These are phyloP conservation scores for Aschersonia sp. DNA, from an alignment of 2,329 filamentous ascomycete species.

Conservation along the genomic window DNA sequence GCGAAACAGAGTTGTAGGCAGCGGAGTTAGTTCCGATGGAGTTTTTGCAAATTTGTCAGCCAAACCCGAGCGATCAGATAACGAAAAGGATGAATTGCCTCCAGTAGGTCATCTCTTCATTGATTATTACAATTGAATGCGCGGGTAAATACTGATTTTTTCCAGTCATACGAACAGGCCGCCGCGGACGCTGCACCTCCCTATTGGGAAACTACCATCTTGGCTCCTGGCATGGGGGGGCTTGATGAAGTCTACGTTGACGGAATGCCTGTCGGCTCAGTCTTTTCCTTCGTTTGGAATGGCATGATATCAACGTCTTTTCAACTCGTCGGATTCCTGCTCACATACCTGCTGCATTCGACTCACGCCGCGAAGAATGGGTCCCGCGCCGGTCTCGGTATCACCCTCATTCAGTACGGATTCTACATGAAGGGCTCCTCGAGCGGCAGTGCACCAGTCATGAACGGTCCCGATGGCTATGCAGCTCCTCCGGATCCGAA, in stretches of 20 bases:
- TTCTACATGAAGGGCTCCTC: constrained; percentile 75
- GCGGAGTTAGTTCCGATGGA: constrained; percentile 73
- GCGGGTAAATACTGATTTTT: constrained; percentile 16
- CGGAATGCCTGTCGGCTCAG: constrained; percentile 78
- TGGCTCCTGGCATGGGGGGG: constrained; percentile 81
- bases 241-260: constrained; percentile 94
- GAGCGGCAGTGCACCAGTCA: constrained; percentile 26
- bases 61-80: constrained; percentile 69
- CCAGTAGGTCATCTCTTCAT: constrained; percentile 42
- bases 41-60: constrained; percentile 93
- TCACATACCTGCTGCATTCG: constrained; percentile 95
- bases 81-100: constrained; percentile 76
- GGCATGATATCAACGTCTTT: constrained; percentile 96
- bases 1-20: constrained; percentile 45
- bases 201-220: constrained; percentile 98
- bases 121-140: background rate
- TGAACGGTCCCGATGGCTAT: constrained; percentile 41
- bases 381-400: constrained; percentile 82
- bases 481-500: constrained; percentile 75
- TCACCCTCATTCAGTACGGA: constrained; percentile 91
- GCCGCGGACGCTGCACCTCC: constrained; percentile 91
- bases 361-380: constrained; percentile 98
- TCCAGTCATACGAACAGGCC: constrained; percentile 91
- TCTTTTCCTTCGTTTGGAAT: constrained; percentile 85
- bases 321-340: constrained; percentile 89